These are phyloP conservation scores for Dactylonectria macrodidyma DNA, from an alignment of 2,329 filamentous ascomycete species.

Conservation along the genomic window DNA sequence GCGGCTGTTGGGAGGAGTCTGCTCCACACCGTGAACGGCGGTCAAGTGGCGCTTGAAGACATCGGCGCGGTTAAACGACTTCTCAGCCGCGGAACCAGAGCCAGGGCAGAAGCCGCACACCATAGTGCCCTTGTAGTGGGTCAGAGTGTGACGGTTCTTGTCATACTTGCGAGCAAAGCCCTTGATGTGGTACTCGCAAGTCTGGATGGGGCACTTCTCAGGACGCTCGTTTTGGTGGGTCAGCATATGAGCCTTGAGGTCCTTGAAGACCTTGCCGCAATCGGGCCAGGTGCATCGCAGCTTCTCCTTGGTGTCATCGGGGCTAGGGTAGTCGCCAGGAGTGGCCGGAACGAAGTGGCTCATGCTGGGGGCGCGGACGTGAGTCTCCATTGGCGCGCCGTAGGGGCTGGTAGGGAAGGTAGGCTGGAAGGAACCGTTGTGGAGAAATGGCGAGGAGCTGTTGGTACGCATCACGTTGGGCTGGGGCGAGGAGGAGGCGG, in stretches of 20 bases:
- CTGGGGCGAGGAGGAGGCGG: conserved; percentile 66
- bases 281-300: conserved; percentile 85
- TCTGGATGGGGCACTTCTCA: conserved; percentile 94
- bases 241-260: conserved; percentile 93
- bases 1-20: conserved; percentile 91
- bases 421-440: conserved; percentile 67
- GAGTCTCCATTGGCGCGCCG: conserved; percentile 60
- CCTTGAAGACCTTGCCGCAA: conserved; percentile 90
- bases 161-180: conserved; percentile 97
- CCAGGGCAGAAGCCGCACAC: conserved; percentile 95
- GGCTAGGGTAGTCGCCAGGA: conserved; percentile 72
- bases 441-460: conserved; percentile 78
- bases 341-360: conserved; percentile 77
- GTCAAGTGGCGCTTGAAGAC: conserved; percentile 97
- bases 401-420: conserved; percentile 69
- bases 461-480: conserved; percentile 64
- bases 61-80: conserved; percentile 95
- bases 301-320: conserved; percentile 75
- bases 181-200: conserved; percentile 92
- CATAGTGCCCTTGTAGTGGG: conserved; percentile 98
- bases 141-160: conserved; percentile 94
- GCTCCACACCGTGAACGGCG: conserved; percentile 91
- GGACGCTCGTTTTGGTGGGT: conserved; percentile 93
- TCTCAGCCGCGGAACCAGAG: conserved; percentile 89
- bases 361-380: conserved; percentile 76